These are phyloP conservation scores for Botrytis hyacinthi DNA, from an alignment of 2,329 filamentous ascomycete genomes.

Conservation along the genomic window DNA sequence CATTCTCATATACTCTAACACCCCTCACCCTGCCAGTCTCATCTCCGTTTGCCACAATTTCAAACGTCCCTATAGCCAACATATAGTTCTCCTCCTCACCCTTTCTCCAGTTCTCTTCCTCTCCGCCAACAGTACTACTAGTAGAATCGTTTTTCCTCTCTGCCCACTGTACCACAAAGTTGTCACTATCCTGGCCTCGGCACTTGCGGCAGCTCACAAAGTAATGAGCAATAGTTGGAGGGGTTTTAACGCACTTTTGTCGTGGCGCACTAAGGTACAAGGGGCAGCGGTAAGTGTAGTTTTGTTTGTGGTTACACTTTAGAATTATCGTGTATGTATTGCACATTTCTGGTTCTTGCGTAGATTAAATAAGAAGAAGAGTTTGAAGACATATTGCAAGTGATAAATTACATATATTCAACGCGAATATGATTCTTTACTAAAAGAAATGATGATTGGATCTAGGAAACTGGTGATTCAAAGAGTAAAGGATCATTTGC, in stretches of 20 bases:
- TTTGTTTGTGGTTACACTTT: slow-evolving; percentile 11
- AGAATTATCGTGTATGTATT: slow-evolving; percentile 6
- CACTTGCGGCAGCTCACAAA: slow-evolving; percentile 9
- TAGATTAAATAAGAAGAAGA: neutral
- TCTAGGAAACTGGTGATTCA: slow-evolving; percentile 4
- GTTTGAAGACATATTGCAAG: neutral
- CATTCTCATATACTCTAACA: neutral
- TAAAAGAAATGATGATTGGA: slow-evolving; percentile 3
- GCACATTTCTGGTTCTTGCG: slow-evolving; percentile 9
- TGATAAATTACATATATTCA: neutral
- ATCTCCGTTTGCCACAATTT: neutral
- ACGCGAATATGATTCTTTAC: slow-evolving; percentile 1
- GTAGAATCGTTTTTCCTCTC: neutral
- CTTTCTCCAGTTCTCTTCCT: neutral
- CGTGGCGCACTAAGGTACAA: neutral
- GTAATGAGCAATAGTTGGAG: neutral
- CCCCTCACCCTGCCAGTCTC: neutral
- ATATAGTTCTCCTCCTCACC: neutral
- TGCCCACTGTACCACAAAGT: neutral
- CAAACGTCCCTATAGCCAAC: slow-evolving; percentile 1
- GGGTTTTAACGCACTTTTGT: neutral
- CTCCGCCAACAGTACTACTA: neutral
- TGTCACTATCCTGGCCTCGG: neutral
- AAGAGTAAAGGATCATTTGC: slow-evolving; percentile 1
- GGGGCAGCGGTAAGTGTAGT: neutral